Percentiles rank a stretch among this genome's conserved stretches.
Evolutionary conservation across 306 rosid genomes (phyloP).

Genomic region (Cicer chorassanicum): DNA sequence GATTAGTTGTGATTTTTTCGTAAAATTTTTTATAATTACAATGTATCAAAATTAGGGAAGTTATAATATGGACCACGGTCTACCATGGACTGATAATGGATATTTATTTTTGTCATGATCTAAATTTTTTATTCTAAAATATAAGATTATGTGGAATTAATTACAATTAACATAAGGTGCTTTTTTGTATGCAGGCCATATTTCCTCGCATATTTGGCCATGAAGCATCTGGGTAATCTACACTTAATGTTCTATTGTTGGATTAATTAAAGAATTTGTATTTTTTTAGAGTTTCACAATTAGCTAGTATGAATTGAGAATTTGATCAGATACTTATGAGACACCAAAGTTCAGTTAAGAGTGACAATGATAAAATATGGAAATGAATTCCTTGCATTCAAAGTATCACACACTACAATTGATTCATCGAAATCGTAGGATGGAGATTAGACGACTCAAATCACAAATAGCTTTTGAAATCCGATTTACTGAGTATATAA

Average conservation of each 20-base stretch:
- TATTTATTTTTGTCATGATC: neutral
- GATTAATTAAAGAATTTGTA: neutral
- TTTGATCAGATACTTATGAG: neutral
- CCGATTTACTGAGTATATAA: neutral
- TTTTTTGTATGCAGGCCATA: constrained; percentile 67
- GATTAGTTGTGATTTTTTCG: too few relatives aligned
- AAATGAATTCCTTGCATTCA: neutral
- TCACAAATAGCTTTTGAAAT: neutral
- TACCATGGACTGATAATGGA: neutral
- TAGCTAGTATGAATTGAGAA: constrained; percentile 12
- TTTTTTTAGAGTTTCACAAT: neutral
- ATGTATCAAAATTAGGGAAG: too few relatives aligned
- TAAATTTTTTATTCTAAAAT: neutral
- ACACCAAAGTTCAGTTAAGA: constrained; percentile 10
- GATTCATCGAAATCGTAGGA: neutral
- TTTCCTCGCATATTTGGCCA: constrained; percentile 98
- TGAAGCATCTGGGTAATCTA: constrained; percentile 89
- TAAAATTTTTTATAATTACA: too few relatives aligned
- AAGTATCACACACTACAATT: neutral
- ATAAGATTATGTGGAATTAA: neutral
- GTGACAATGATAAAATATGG: neutral
- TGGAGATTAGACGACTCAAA: neutral
- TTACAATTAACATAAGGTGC: constrained; percentile 34
- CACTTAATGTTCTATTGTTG: constrained; percentile 14
- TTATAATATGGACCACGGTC: too few relatives aligned